Conservation (phyloP, 2,329 filamentous ascomycete genomes). For the Ascocoryne sarcoides region DNA sequence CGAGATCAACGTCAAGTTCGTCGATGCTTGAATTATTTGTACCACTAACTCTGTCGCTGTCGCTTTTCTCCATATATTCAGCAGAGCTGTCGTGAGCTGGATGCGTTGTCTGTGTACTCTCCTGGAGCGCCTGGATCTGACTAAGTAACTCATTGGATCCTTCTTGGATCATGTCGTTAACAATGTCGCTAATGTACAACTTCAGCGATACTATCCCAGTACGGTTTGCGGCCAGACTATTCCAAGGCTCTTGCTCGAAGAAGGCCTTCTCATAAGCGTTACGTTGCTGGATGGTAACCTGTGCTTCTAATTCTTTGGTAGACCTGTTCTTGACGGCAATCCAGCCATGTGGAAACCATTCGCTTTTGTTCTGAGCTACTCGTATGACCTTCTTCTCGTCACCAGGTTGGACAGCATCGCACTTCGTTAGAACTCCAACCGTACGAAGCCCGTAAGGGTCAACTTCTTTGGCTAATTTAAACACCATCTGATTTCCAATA, state of each 20-base stretch:
- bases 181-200: not conserved
- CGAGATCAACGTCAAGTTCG: not conserved
- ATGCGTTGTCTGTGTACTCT: not conserved
- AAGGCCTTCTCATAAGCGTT: conserved; percentile 26
- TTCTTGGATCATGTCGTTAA: not conserved
- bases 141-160: not conserved
- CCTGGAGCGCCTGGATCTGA: not conserved
- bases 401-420: not conserved
- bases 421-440: conserved; percentile 37
- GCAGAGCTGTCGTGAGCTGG: not conserved
- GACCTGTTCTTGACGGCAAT: not conserved
- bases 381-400: not conserved
- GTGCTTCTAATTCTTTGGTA: not conserved
- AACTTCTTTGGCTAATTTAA: conserved; percentile 27
- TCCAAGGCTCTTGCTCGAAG: not conserved
- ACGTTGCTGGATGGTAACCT: not conserved
- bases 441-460: conserved; percentile 28
- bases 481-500: conserved; percentile 31
- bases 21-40: no score
- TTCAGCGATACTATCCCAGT: not conserved
- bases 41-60: no score
- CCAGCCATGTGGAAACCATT: not conserved
- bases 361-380: not conserved
- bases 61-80: not conserved
- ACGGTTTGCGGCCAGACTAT: not conserved